Evolutionary conservation across 2,329 filamentous ascomycete genomes (phyloP).

Genomic region (Dendryphion nanum): DNA sequence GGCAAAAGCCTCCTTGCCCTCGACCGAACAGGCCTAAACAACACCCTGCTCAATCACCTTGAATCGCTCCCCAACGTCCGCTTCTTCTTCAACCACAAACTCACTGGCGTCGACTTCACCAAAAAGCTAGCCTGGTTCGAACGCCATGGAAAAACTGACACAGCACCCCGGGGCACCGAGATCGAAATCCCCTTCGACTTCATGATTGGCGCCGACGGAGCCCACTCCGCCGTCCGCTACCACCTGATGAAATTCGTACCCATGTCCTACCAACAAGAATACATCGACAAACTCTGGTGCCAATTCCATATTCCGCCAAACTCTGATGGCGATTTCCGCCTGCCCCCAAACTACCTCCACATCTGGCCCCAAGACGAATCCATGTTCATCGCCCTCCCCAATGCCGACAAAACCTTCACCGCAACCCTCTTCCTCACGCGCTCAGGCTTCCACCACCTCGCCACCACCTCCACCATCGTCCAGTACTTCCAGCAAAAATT

Average conservation of each 20-base stretch:
- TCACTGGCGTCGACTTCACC: slow-evolving; percentile 84
- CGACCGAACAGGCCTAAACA: slow-evolving; percentile 81
- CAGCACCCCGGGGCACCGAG: slow-evolving; percentile 49
- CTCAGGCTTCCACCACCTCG: slow-evolving; percentile 65
- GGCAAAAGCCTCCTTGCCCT: slow-evolving; percentile 82
- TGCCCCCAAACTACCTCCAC: slow-evolving; percentile 90
- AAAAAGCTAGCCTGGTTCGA: slow-evolving; percentile 86
- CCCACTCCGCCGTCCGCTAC: slow-evolving; percentile 85
- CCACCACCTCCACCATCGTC: slow-evolving; percentile 60
- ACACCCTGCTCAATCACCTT: slow-evolving; percentile 76
- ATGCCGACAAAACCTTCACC: slow-evolving; percentile 86
- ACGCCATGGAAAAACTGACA: slow-evolving; percentile 32
- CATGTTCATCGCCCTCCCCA: slow-evolving; percentile 98
- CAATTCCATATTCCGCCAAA: slow-evolving; percentile 78
- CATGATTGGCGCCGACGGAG: slow-evolving; percentile 91
- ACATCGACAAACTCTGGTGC: slow-evolving; percentile 97
- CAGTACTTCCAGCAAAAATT: slow-evolving; percentile 81
- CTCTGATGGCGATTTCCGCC: slow-evolving; percentile 60
- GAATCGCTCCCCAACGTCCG: slow-evolving; percentile 85
- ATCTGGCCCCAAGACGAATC: slow-evolving; percentile 94
- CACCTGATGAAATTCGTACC: slow-evolving; percentile 94
- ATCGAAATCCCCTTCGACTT: slow-evolving; percentile 87
- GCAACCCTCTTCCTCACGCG: slow-evolving; percentile 89
- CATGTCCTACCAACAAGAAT: slow-evolving; percentile 89
- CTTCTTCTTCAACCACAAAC: slow-evolving; percentile 89